phyloP scores from a whole-genome alignment of 257 asterid genomes.

The Solanum commersonii region DNA sequence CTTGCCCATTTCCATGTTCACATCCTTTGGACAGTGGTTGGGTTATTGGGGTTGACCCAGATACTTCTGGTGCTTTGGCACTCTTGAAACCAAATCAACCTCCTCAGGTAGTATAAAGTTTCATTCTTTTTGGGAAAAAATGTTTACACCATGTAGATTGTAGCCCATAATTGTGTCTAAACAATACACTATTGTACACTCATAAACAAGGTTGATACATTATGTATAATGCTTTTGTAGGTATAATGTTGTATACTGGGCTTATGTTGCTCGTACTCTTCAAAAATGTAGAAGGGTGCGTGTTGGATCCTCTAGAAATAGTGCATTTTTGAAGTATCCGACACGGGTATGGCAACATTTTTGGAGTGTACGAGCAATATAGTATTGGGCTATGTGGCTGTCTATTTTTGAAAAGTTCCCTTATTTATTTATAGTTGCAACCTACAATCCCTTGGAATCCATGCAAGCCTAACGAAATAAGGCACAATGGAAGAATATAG shows the following conservation, averaged over 20 bases:
- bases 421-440: not conserved
- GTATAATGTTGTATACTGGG: not conserved
- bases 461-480: not conserved
- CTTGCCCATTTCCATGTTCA: slow-evolving; percentile 33
- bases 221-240: not conserved
- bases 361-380: not conserved
- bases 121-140: not conserved
- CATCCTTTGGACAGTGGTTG: slow-evolving; percentile 31
- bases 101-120: slow-evolving; percentile 26
- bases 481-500: not conserved
- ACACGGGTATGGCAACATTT: not conserved
- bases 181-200: not conserved
- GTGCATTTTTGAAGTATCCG: not conserved
- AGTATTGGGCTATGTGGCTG: not conserved
- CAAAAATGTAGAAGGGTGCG: not conserved
- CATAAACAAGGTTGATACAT: too few species aligned
- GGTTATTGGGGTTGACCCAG: slow-evolving; percentile 77
- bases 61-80: slow-evolving; percentile 70
- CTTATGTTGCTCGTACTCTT: not conserved
- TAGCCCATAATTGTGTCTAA: not conserved
- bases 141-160: not conserved
- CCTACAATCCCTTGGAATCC: not conserved
- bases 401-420: not conserved
- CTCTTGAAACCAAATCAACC: slow-evolving; percentile 52
- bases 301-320: not conserved